Base-by-base conservation (phyloP, 441 rosid species). In the Biscutella laevigata region DNA sequence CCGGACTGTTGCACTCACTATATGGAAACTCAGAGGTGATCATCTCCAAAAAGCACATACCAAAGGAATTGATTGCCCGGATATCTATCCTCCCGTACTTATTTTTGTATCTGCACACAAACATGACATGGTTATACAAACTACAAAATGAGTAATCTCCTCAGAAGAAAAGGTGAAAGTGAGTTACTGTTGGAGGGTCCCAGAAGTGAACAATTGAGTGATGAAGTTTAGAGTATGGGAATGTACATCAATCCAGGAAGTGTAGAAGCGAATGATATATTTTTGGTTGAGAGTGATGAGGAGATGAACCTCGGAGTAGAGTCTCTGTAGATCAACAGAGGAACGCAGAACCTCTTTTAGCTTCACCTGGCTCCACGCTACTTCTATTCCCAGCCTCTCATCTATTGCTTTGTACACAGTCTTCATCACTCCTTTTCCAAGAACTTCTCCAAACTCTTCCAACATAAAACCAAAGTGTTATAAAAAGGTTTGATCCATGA, bases 131-230 rank as follows among this genome's bases (percentile, higher is more conserved):
- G 47, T 59, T 39, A 53, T 7, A 46, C 32, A 27, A 32, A 36
- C 5, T 9, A 58, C 27, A 42, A 30, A 15, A 10, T 1, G 48
- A 57, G 13, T 6, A 35, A 36, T 19, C 12, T 36, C 44, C 33
- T 24, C 12, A 32, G 20, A 57, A 38, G 39, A 59, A 59, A 41
- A 30, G n/a, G 37, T 50, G 30, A 14, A 61, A 51, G 37, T 11
- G 11, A 57, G 37, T 49, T 73, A 82, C 89, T 74, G 81, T 61
- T 86, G 62, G 41, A 82, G 89, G 37, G 78, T 75, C 69, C 89
- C 89, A 32, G 89, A 82, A 64, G 83, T 77, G 70, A 82, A 82
- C 78, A 82, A 65, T 63, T 82, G 86, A 17, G 83, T 82, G 68
- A 82, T 77, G 76, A 82, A 79, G 69, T 82, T 82, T 76, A 82